A percentile compares a stretch with the other conserved stretches of the same genome.
These are phyloP conservation scores for Schwanniomyces occidentalis DNA, from an alignment of 805 yeast species.

Conservation along the genomic window DNA sequence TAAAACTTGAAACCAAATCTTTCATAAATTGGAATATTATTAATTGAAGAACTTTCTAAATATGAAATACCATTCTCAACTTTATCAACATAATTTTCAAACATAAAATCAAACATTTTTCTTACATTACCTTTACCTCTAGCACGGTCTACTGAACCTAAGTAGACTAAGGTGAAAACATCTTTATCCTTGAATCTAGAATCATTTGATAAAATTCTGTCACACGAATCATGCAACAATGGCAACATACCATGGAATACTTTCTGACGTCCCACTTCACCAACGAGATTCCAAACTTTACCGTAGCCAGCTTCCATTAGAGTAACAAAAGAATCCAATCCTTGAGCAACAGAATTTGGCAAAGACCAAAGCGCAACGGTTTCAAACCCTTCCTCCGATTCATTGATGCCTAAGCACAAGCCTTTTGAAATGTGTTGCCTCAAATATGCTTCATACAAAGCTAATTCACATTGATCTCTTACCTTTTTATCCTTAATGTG, in stretches of 20 bases:
- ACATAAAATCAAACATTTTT: conserved; percentile 50
- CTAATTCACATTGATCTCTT: conserved; percentile 29
- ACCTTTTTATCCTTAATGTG: conserved; percentile 22
- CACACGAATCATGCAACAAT: conserved; percentile 49
- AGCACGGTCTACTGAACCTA: conserved; percentile 44
- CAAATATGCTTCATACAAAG: conserved; percentile 51
- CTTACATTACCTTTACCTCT: conserved; percentile 60
- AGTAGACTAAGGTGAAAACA: conserved; percentile 45
- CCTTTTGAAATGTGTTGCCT: conserved; percentile 53
- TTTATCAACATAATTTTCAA: conserved; percentile 45
- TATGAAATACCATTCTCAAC: conserved; percentile 40
- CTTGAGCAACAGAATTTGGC: conserved; percentile 43
- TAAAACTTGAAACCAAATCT: conserved; percentile 51
- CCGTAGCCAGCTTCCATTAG: conserved; percentile 55
- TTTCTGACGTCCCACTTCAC: conserved; percentile 48
- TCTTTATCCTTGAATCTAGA: conserved; percentile 34
- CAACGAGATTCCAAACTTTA: conserved; percentile 49
- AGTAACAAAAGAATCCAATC: conserved; percentile 47
- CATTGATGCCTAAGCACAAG: conserved; percentile 50
- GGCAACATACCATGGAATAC: conserved; percentile 53
- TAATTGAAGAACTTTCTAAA: conserved; percentile 48
- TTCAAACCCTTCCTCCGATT: conserved; percentile 44
- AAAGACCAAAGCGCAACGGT: conserved; percentile 56
- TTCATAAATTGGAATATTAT: conserved; percentile 54
- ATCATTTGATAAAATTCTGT: conserved; percentile 45